Conservation (phyloP, 306 rosid genomes). For the Potentilla sterilis region DNA sequence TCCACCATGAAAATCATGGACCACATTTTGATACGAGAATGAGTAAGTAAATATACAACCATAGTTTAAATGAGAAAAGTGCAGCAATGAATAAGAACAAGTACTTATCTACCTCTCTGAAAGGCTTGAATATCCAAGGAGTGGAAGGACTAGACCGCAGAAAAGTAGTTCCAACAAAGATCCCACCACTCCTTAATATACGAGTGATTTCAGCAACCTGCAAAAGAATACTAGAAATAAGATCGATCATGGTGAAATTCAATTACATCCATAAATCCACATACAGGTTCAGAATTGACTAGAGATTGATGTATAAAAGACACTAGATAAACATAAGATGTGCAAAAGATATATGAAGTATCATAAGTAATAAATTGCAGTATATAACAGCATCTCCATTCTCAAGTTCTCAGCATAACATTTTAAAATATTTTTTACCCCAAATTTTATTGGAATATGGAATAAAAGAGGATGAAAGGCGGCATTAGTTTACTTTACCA, state of each 20-base stretch:
- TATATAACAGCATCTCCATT: no score
- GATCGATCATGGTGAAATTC: no score
- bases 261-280: not conserved
- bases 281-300: slow-evolving; percentile 3
- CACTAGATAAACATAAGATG: not conserved
- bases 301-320: slow-evolving; percentile 1
- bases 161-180: slow-evolving; percentile 86
- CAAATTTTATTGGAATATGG: no score
- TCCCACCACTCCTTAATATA: slow-evolving; percentile 69
- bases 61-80: no score
- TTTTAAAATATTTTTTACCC: no score
- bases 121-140: slow-evolving; percentile 46
- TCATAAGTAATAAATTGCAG: no score
- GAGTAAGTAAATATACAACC: not conserved
- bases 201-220: slow-evolving; percentile 82
- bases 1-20: not conserved
- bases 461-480: no score
- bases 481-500: no score
- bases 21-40: not conserved
- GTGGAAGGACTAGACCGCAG: slow-evolving; percentile 65
- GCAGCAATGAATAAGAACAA: not conserved
- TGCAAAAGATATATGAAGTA: not conserved
- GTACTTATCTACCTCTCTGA: slow-evolving; percentile 50
- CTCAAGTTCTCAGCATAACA: no score
- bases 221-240: slow-evolving; percentile 1